Conservation (phyloP, 2,329 filamentous ascomycete species). For the Polychaeton citri region DNA sequence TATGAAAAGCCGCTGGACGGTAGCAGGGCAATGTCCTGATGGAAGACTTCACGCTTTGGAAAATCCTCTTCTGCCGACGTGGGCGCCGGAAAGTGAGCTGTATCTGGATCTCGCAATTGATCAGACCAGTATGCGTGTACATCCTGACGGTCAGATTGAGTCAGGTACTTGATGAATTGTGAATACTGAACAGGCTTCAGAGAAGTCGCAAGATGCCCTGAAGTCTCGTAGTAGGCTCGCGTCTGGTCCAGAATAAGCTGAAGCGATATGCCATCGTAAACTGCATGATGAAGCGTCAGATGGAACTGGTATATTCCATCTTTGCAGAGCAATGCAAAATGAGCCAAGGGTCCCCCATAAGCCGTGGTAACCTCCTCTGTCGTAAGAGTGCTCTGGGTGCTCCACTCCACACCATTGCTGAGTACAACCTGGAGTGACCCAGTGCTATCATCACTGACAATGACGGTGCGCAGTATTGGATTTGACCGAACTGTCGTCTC, state of each 20-base stretch:
- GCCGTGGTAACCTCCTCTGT: neutral
- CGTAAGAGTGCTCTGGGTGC: neutral
- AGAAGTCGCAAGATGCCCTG: too few species aligned
- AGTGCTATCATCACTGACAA: slow-evolving; percentile 10
- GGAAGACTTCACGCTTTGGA: neutral
- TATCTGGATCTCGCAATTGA: neutral
- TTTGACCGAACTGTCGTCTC: slow-evolving; percentile 18
- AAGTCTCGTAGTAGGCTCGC: neutral
- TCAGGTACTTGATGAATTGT: neutral
- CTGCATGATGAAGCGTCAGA: neutral
- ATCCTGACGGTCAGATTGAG: neutral
- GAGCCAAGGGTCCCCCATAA: neutral
- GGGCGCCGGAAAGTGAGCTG: too few species aligned
- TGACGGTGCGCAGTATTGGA: slow-evolving; percentile 27
- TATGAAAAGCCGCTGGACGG: neutral
- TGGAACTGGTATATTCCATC: neutral
- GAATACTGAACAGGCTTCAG: neutral
- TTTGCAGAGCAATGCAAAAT: neutral
- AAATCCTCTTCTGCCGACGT: too few species aligned
- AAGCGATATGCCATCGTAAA: neutral
- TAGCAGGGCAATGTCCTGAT: neutral
- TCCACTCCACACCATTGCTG: too few species aligned
- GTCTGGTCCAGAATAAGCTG: neutral
- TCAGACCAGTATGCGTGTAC: neutral
- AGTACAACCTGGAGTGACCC: neutral